phyloP scores from a whole-genome alignment of 495 filamentous ascomycete species.

The Daldinia grandis region DNA sequence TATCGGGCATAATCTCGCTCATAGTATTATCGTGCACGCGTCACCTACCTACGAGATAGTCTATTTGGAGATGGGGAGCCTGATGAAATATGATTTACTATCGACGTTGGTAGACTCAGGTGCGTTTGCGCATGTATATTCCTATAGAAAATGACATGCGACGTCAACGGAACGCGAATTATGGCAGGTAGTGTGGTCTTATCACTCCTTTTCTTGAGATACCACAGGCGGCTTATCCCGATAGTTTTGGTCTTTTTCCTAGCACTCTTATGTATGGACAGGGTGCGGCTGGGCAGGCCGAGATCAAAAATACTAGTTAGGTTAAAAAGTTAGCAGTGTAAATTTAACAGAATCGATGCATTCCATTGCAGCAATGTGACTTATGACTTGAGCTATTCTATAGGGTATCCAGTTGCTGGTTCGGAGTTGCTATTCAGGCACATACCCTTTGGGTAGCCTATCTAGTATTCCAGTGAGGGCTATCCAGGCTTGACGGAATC shows the following conservation, averaged over 20 bases:
- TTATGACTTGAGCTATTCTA: background rate
- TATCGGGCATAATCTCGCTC: background rate
- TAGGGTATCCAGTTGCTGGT: no score
- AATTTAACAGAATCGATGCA: background rate
- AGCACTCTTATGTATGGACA: background rate
- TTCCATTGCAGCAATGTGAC: background rate
- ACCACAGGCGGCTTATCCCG: conserved; percentile 8
- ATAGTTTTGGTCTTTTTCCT: background rate
- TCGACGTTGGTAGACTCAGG: background rate
- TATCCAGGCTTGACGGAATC: no score
- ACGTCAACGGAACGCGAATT: conserved; percentile 10
- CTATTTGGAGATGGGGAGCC: background rate
- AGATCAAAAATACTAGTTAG: conserved; percentile 10
- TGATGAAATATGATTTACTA: background rate
- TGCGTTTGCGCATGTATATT: background rate
- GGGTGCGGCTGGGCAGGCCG: conserved; percentile 3
- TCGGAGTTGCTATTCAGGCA: background rate
- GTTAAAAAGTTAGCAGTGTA: no score
- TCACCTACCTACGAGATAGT: background rate
- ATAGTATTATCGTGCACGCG: background rate
- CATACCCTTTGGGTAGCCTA: no score
- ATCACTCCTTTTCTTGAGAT: conserved; percentile 26
- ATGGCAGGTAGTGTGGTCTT: conserved; percentile 8
- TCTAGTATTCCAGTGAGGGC: no score
- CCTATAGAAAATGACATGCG: background rate